Evolutionary conservation across 805 yeast species (phyloP).

Genomic region (Saturnispora galanensis): DNA sequence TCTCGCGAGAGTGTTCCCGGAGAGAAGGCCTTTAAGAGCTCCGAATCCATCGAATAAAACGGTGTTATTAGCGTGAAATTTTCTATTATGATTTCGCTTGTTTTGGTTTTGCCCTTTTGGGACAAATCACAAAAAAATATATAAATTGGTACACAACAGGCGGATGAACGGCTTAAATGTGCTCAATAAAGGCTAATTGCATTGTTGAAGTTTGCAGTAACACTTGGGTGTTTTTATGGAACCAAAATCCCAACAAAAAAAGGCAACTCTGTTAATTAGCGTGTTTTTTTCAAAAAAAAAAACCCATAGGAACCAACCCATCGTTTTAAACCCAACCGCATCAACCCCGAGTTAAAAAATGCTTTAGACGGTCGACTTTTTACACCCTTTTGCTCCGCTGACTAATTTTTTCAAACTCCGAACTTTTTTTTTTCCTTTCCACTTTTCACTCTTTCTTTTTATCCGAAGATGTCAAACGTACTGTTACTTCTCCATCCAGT

Average conservation of each 20-base stretch:
- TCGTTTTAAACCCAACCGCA: too few species aligned
- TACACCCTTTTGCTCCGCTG: background rate
- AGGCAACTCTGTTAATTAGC: too few species aligned
- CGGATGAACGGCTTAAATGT: background rate
- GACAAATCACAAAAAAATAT: background rate
- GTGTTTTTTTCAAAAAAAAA: too few species aligned
- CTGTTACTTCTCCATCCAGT: slow-evolving; percentile 58
- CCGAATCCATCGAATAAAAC: too few species aligned
- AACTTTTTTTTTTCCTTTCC: background rate
- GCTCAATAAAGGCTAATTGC: background rate
- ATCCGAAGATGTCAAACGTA: slow-evolving; percentile 10
- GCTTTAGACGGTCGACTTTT: too few species aligned
- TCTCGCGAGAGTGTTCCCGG: background rate
- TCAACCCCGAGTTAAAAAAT: too few species aligned
- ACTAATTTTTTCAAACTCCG: background rate
- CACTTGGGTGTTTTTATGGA: too few species aligned
- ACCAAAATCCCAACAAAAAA: too few species aligned
- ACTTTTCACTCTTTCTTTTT: background rate
- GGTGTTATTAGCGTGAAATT: too few species aligned
- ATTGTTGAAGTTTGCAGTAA: too few species aligned
- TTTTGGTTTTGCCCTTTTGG: slow-evolving; percentile 12
- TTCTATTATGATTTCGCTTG: slow-evolving; percentile 1
- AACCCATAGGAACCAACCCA: too few species aligned
- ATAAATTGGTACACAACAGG: background rate
- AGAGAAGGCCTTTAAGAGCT: background rate